Base-by-base conservation (phyloP, 1,139 yeast genomes). In the Saccharomyces uvarum region DNA sequence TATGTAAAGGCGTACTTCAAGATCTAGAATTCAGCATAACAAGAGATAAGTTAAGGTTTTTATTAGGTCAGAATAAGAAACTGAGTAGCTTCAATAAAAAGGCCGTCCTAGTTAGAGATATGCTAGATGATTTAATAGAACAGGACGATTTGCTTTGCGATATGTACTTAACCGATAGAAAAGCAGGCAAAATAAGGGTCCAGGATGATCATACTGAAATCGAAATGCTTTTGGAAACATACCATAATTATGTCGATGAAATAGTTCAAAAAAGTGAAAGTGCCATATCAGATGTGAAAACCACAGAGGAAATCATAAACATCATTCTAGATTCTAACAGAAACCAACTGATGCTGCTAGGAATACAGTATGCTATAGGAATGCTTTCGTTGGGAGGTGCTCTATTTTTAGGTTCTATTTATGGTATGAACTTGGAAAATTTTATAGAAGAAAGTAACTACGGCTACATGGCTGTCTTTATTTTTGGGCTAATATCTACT, bases 1-100 rank as follows among this genome's bases (percentile, higher is more conserved):
- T 82, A 13, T 88, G 96, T 64, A 88, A 88, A n/a, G 80, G 82
- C 3, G 85, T 91, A 31, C 75, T 95, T 52, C 78, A 83, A 3
- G 97, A 89, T 59, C 73, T 95, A 50, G 99, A 95, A 68, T 84
- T 83, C 63, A 85, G 87, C 64, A 88, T 95, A 26, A 95, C 90
- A 65, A 75, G 96, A 60, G 86, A 85, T 53, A 88, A 88, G 69
- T 75, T 95, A 49, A 84, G 95, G 61, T 86, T 86, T 56, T 72
- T 95, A 55, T 77, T 95, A 52, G 82, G 91, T 50, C 88, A 87
- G 61, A 86, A 89, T 66, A 95, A 93, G 68, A 82, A 84, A 57
- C 75, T 93, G 27, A 80, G 88, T 13, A 85, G 89, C 49, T 95
- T 90, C 67, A 78, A 84, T 61, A 97, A 91, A 70, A 88, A 90